phyloP scores from a whole-genome alignment of 129 eudicot genomes.

The Pseudognaphalium luteoalbum region DNA sequence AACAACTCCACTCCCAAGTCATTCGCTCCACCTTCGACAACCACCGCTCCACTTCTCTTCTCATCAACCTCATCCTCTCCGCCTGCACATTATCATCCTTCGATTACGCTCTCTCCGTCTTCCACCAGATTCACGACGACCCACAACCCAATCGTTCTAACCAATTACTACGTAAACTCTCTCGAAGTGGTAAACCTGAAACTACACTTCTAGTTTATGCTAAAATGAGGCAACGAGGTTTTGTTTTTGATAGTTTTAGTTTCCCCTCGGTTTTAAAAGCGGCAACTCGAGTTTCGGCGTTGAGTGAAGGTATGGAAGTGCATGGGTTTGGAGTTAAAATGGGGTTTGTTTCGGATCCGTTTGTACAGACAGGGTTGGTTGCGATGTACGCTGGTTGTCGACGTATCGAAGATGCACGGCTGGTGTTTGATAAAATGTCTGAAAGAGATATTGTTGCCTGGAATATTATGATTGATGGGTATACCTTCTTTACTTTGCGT shows the following conservation, averaged over 20 bases:
- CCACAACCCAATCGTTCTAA: slow-evolving; percentile 49
- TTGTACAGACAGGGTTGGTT: slow-evolving; percentile 68
- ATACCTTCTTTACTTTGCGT: background rate
- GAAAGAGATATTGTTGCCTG: slow-evolving; percentile 67
- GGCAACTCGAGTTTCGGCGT: slow-evolving; percentile 37
- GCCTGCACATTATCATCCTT: slow-evolving; percentile 46
- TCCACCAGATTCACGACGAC: slow-evolving; percentile 41
- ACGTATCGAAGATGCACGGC: slow-evolving; percentile 51
- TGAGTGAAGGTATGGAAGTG: slow-evolving; percentile 59
- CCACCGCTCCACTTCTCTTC: slow-evolving; percentile 40
- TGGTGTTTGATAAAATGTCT: slow-evolving; percentile 76
- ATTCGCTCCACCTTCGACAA: slow-evolving; percentile 32
- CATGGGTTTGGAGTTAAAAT: slow-evolving; percentile 66
- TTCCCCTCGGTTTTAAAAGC: slow-evolving; percentile 65
- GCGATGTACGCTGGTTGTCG: slow-evolving; percentile 68
- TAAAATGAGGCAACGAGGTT: slow-evolving; percentile 43
- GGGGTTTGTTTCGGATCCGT: slow-evolving; percentile 63
- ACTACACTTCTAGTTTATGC: slow-evolving; percentile 46
- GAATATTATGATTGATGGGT: slow-evolving; percentile 77
- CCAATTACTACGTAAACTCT: slow-evolving; percentile 52
- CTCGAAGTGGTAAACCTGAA: slow-evolving; percentile 47
- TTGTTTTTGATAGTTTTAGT: slow-evolving; percentile 48
- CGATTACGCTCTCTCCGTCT: slow-evolving; percentile 54
- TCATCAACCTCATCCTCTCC: slow-evolving; percentile 44
- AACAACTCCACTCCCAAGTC: slow-evolving; percentile 66